Percentiles rank a stretch among this genome's conserved stretches.
Evolutionary conservation across 2,329 filamentous ascomycete genomes (phyloP).

Genomic region (Penicillium sp.): DNA sequence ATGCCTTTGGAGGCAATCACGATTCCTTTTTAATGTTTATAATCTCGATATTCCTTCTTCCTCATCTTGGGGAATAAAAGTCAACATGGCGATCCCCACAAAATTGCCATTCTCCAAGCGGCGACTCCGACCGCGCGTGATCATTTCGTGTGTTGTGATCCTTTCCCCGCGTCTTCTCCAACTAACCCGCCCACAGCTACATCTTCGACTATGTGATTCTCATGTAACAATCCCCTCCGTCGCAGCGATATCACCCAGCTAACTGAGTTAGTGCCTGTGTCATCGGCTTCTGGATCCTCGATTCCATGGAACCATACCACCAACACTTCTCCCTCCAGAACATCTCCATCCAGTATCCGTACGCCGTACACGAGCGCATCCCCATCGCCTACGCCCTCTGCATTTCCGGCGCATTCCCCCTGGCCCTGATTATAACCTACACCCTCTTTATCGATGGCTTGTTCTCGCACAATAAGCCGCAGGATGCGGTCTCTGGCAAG

Average conservation of each 20-base stretch:
- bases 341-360: slow-evolving; percentile 60
- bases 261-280: slow-evolving; percentile 50
- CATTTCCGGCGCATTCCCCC: slow-evolving; percentile 53
- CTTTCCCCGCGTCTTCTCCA: slow-evolving; percentile 3
- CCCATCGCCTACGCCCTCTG: slow-evolving; percentile 53
- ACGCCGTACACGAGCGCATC: slow-evolving; percentile 57
- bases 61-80: not conserved
- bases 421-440: slow-evolving; percentile 56
- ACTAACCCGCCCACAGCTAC: slow-evolving; percentile 45
- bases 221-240: slow-evolving; percentile 42
- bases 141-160: slow-evolving; percentile 52
- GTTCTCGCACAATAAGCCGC: slow-evolving; percentile 54
- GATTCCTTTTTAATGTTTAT: not conserved
- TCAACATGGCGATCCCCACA: slow-evolving; percentile 26
- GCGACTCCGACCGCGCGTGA: slow-evolving; percentile 51
- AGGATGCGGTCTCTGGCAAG: slow-evolving; percentile 36
- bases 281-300: slow-evolving; percentile 54
- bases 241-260: slow-evolving; percentile 3
- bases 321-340: slow-evolving; percentile 61
- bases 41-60: not conserved
- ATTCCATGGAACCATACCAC: slow-evolving; percentile 57
- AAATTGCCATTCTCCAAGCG: slow-evolving; percentile 59
- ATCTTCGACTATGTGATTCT: slow-evolving; percentile 62
- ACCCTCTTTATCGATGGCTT: slow-evolving; percentile 61
- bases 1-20: not conserved